These are phyloP conservation scores for Rhynchospora breviuscula DNA, from an alignment of 176 grass and related monocot species.

Conservation along the genomic window DNA sequence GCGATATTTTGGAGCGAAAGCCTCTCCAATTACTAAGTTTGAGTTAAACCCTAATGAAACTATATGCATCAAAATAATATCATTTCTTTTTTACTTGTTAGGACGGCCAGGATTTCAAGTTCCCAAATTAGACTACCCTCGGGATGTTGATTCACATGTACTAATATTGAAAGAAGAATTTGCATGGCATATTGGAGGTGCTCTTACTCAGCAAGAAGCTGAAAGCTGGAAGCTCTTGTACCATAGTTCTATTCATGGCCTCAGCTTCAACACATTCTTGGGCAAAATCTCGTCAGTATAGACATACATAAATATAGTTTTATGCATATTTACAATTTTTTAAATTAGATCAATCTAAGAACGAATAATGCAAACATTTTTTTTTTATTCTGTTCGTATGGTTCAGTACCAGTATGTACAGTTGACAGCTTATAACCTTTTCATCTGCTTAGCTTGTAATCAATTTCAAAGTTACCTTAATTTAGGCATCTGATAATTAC, in stretches of 20 bases:
- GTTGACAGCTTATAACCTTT: background rate
- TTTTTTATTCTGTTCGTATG: background rate
- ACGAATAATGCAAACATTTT: background rate
- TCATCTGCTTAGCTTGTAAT: background rate
- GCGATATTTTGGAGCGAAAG: background rate
- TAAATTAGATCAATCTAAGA: background rate
- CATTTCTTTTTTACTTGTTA: conserved; percentile 7
- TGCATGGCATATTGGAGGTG: conserved; percentile 93
- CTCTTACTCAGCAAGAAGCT: conserved; percentile 59
- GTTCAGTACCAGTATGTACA: background rate
- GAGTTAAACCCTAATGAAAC: background rate
- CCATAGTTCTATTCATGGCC: conserved; percentile 82
- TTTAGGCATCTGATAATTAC: background rate
- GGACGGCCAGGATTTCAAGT: conserved; percentile 70
- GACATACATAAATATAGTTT: background rate
- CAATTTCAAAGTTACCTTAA: background rate
- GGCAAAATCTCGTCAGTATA: conserved; percentile 78
- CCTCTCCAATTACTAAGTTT: background rate
- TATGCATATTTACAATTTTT: no score
- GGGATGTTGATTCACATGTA: conserved; percentile 44
- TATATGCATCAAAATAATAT: background rate
- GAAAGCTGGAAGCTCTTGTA: conserved; percentile 90
- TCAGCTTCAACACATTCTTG: conserved; percentile 95
- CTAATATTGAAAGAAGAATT: conserved; percentile 69
- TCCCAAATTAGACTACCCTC: conserved; percentile 61